A percentile compares a stretch with the other conserved stretches of the same genome.
These are phyloP conservation scores for Kwoniella sp. DNA, from an alignment of 768 basidiomycete genomes.

Conservation along the genomic window DNA sequence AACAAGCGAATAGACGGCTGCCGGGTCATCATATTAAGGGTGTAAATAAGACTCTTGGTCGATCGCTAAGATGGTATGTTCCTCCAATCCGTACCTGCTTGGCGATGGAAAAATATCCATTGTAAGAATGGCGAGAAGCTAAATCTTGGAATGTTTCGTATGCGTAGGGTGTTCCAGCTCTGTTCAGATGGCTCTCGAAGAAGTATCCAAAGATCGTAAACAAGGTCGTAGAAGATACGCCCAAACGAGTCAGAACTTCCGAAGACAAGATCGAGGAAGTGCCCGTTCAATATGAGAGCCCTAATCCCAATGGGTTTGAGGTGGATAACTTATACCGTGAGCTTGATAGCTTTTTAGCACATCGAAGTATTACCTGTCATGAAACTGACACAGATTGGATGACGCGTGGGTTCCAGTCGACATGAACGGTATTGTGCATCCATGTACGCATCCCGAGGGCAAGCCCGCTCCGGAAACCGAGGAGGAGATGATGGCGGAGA, in stretches of 20 bases:
- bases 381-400: background rate
- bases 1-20: too few relatives aligned
- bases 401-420: slow-evolving; percentile 61
- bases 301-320: slow-evolving; percentile 94
- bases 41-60: too few relatives aligned
- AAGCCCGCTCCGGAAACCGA: slow-evolving; percentile 96
- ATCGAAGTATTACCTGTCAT: too few relatives aligned
- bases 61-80: slow-evolving; percentile 10
- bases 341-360: too few relatives aligned
- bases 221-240: slow-evolving; percentile 78
- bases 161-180: slow-evolving; percentile 91
- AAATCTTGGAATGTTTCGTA: too few relatives aligned
- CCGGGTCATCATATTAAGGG: too few relatives aligned
- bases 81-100: background rate
- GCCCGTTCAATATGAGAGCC: slow-evolving; percentile 67
- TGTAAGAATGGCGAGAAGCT: too few relatives aligned
- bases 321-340: slow-evolving; percentile 85
- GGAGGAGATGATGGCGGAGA: slow-evolving; percentile 98
- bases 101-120: background rate
- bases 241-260: slow-evolving; percentile 64
- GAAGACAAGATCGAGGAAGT: slow-evolving; percentile 67
- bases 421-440: slow-evolving; percentile 99
- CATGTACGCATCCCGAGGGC: slow-evolving; percentile 98
- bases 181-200: slow-evolving; percentile 97
- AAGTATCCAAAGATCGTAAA: slow-evolving; percentile 91